Evolutionary conservation across 2,329 filamentous ascomycete genomes (phyloP).

Genomic region (Catunica adiposa): DNA sequence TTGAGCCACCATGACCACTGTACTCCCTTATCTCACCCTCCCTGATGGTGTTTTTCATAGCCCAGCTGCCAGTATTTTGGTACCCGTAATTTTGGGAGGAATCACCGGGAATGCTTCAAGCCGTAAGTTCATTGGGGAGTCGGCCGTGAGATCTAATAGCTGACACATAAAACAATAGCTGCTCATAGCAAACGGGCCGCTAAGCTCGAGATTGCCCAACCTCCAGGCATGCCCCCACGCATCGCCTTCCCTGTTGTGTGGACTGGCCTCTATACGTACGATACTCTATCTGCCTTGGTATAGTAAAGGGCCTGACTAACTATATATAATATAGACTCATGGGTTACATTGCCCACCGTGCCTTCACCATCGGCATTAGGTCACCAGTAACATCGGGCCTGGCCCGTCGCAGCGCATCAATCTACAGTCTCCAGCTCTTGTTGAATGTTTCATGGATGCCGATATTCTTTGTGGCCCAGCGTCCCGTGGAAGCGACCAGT

Average conservation of each 20-base stretch:
- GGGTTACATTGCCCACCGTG: constrained; percentile 78
- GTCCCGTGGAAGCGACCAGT: constrained; percentile 54
- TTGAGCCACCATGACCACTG: constrained; percentile 51
- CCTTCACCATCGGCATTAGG: constrained; percentile 45
- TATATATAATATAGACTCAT: constrained; percentile 38
- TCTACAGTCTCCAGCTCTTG: constrained; percentile 74
- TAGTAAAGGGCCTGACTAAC: not conserved
- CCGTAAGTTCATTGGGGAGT: constrained; percentile 30
- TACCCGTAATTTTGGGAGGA: constrained; percentile 58
- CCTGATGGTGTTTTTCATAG: constrained; percentile 55
- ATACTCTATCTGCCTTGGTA: not conserved
- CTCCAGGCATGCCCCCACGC: constrained; percentile 43
- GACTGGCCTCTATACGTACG: constrained; percentile 46
- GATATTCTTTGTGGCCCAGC: constrained; percentile 67
- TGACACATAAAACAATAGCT: constrained; percentile 26
- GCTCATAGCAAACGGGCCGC: constrained; percentile 42
- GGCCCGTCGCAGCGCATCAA: constrained; percentile 52
- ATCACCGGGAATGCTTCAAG: constrained; percentile 53
- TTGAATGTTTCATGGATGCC: constrained; percentile 86
- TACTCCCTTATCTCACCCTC: constrained; percentile 61
- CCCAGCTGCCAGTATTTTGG: constrained; percentile 55
- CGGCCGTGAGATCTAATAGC: too few relatives aligned
- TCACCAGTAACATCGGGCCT: constrained; percentile 37
- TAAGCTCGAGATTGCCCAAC: constrained; percentile 40
- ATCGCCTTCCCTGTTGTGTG: constrained; percentile 48